A percentile compares a stretch with the other conserved stretches of the same genome.
Conservation (phyloP, 2,329 filamentous ascomycete species). For the Dothistroma septosporum region DNA sequence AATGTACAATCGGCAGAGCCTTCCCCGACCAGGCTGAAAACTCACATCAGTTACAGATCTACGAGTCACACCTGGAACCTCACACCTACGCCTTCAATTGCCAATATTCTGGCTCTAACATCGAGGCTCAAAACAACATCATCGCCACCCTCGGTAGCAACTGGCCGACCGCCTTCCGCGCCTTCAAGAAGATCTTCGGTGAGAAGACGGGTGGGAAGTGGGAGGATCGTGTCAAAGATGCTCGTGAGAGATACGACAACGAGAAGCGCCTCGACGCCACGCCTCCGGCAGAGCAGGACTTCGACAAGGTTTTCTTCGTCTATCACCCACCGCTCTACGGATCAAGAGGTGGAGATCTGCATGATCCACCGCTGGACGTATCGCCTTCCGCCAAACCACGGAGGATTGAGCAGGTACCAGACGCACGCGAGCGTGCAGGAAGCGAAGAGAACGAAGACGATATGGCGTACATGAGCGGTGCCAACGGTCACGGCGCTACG, state of each 20-base stretch:
- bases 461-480: not conserved
- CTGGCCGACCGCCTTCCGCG: conserved; percentile 34
- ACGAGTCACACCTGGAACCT: conserved; percentile 59
- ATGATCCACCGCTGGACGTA: not conserved
- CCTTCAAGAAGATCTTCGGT: conserved; percentile 40
- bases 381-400: not conserved
- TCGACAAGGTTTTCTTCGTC: conserved; percentile 15
- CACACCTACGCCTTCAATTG: conserved; percentile 58
- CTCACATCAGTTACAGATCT: conserved; percentile 52
- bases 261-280: not conserved
- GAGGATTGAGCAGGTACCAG: not conserved
- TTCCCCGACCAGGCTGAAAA: conserved; percentile 17
- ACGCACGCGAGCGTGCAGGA: not conserved
- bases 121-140: conserved; percentile 22
- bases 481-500: not conserved
- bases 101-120: conserved; percentile 24
- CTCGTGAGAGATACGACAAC: not conserved
- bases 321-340: conserved; percentile 24
- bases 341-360: conserved; percentile 18
- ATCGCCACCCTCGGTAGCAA: conserved; percentile 32
- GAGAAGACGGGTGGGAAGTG: conserved; percentile 40
- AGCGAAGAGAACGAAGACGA: not conserved
- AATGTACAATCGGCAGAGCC: not conserved
- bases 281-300: not conserved
- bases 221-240: conserved; percentile 37